A percentile compares a stretch with the other conserved stretches of the same genome.
Evolutionary conservation across 2,329 filamentous ascomycete species (phyloP).

Genomic region (Fonsecaea pedrosoi): DNA sequence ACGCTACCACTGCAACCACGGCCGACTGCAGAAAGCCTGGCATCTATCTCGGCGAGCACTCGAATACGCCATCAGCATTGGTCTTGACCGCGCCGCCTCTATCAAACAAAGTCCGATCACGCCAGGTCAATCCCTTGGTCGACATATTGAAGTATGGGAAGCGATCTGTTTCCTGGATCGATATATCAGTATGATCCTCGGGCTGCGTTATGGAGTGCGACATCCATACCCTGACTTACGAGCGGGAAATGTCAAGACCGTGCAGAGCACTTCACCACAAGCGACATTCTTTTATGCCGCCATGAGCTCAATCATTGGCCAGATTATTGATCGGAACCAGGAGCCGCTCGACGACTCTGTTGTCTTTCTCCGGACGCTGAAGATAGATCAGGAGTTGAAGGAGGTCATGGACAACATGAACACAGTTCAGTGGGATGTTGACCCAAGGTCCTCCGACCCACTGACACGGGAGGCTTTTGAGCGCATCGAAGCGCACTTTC

Average conservation of each 20-base stretch:
- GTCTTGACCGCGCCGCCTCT: background rate
- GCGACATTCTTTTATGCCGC: background rate
- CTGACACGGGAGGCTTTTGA: constrained; percentile 6
- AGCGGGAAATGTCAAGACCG: background rate
- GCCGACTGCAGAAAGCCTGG: constrained; percentile 18
- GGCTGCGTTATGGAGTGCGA: constrained; percentile 9
- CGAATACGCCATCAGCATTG: constrained; percentile 8
- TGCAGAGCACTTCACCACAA: background rate
- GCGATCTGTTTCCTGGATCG: constrained; percentile 10
- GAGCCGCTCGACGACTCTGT: background rate
- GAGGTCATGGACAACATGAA: background rate
- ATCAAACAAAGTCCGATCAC: background rate
- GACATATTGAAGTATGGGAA: constrained; percentile 6
- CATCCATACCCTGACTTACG: background rate
- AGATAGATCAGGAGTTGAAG: constrained; percentile 16
- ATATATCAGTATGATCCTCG: constrained; percentile 9
- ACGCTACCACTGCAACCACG: constrained; percentile 14
- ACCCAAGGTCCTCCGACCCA: background rate
- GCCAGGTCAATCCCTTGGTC: background rate
- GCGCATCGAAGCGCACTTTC: constrained; percentile 7
- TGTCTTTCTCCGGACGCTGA: background rate
- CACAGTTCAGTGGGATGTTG: background rate
- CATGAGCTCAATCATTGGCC: constrained; percentile 10
- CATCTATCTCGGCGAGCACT: constrained; percentile 9
- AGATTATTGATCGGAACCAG: constrained; percentile 14